These are phyloP conservation scores for Penicillium salamii DNA, from an alignment of 495 filamentous ascomycete genomes.

Conservation along the genomic window DNA sequence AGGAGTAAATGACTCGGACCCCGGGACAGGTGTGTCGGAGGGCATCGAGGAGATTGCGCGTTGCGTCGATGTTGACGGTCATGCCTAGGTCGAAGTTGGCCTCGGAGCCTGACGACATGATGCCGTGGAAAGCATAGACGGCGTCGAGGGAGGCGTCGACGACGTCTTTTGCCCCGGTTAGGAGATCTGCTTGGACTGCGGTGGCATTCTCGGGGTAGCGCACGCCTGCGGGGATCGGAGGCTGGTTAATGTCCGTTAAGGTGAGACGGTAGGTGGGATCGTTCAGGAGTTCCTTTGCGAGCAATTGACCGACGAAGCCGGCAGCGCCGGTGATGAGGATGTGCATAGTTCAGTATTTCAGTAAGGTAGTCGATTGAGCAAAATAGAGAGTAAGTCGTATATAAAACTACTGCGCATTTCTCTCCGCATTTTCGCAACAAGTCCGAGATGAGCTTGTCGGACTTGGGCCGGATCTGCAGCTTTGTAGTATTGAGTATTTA, in stretches of 20 bases:
- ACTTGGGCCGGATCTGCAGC: slow-evolving; percentile 37
- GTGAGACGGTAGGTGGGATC: slow-evolving; percentile 52
- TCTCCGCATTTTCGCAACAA: slow-evolving; percentile 45
- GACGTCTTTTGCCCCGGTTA: slow-evolving; percentile 47
- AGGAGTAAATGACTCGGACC: slow-evolving; percentile 60
- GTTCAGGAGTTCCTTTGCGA: slow-evolving; percentile 58
- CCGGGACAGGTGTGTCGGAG: slow-evolving; percentile 55
- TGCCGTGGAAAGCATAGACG: slow-evolving; percentile 75
- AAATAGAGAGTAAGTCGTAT: too few species aligned
- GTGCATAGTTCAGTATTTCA: slow-evolving; percentile 48
- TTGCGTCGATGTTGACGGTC: slow-evolving; percentile 67
- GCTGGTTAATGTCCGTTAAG: slow-evolving; percentile 60
- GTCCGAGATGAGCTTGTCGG: slow-evolving; percentile 35
- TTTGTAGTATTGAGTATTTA: too few species aligned
- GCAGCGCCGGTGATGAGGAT: slow-evolving; percentile 69
- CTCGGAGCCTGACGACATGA: slow-evolving; percentile 75
- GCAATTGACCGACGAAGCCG: slow-evolving; percentile 65
- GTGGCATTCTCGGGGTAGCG: slow-evolving; percentile 52
- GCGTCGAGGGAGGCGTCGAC: slow-evolving; percentile 54
- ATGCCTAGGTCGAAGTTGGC: slow-evolving; percentile 69
- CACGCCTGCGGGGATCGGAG: slow-evolving; percentile 50
- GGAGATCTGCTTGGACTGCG: slow-evolving; percentile 56
- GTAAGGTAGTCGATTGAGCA: too few species aligned
- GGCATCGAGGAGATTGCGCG: slow-evolving; percentile 57
- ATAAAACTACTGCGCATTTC: slow-evolving; percentile 5